phyloP scores from a whole-genome alignment of 345 rosid species.

The Eucalyptus victrix region DNA sequence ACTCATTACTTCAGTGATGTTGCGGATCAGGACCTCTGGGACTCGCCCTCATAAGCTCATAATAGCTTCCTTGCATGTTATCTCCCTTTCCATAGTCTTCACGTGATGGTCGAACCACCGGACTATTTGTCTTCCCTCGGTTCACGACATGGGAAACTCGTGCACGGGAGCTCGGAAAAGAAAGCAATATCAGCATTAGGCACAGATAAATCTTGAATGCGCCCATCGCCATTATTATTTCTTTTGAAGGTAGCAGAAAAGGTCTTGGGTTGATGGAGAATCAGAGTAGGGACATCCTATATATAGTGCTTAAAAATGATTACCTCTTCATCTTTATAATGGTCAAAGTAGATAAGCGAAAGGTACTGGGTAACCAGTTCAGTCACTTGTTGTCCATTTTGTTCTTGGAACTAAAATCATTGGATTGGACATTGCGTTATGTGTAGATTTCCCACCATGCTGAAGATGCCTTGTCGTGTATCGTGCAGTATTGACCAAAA shows the following conservation, averaged over 20 bases:
- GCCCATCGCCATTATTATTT: background rate
- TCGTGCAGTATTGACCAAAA: background rate
- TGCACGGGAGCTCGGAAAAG: background rate
- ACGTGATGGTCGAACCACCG: background rate
- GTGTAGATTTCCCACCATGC: background rate
- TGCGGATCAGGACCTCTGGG: background rate
- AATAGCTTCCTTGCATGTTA: background rate
- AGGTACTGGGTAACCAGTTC: background rate
- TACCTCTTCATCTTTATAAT: background rate
- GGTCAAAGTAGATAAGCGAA: background rate
- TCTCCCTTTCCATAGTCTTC: background rate
- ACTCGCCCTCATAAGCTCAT: background rate
- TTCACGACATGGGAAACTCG: background rate
- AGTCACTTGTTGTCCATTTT: background rate
- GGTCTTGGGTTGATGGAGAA: background rate
- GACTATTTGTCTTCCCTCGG: background rate
- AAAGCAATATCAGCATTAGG: background rate
- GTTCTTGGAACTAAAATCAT: background rate
- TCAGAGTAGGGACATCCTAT: background rate
- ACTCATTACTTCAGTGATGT: background rate
- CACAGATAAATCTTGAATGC: background rate
- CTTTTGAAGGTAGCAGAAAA: background rate
- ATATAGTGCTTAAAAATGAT: background rate
- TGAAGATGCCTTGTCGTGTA: background rate
- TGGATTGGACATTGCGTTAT: background rate